Percentiles rank a stretch among this genome's conserved stretches.
These are phyloP conservation scores for Clavispora carvajalis DNA, from an alignment of 805 yeast species.

Conservation along the genomic window DNA sequence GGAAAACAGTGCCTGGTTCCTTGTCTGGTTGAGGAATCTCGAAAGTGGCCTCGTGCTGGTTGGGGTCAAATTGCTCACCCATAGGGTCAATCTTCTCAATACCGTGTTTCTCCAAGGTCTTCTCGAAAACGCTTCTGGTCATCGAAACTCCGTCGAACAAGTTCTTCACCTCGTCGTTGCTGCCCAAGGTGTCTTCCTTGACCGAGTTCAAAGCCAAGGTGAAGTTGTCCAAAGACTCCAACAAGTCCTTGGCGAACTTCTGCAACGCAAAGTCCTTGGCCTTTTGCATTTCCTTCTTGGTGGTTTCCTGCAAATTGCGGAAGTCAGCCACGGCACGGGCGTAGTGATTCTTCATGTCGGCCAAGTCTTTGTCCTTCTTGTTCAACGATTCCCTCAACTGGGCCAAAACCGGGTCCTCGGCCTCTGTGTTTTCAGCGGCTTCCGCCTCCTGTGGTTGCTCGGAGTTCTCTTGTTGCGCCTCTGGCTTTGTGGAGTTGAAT, in stretches of 20 bases:
- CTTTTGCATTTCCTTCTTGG: constrained; percentile 80
- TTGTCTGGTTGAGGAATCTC: constrained; percentile 82
- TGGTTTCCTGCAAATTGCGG: constrained; percentile 86
- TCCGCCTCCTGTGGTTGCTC: constrained; percentile 9
- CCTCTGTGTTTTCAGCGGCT: constrained; percentile 8
- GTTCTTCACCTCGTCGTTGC: constrained; percentile 46
- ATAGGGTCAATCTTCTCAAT: constrained; percentile 74
- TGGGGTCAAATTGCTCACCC: constrained; percentile 85
- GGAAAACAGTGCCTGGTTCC: constrained; percentile 89
- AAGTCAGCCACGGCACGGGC: constrained; percentile 86
- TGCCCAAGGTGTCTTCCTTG: constrained; percentile 52
- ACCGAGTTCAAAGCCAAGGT: constrained; percentile 78
- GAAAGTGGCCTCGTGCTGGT: constrained; percentile 88
- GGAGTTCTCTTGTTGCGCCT: constrained; percentile 1
- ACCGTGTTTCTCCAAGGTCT: constrained; percentile 78
- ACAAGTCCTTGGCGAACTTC: constrained; percentile 83
- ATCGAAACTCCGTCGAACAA: constrained; percentile 84
- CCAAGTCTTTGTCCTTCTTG: constrained; percentile 65
- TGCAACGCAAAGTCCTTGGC: constrained; percentile 88
- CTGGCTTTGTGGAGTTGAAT: constrained; percentile 10
- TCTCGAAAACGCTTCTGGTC: constrained; percentile 83
- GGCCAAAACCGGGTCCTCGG: constrained; percentile 20
- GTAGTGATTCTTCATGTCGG: constrained; percentile 77
- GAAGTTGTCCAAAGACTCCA: constrained; percentile 87
- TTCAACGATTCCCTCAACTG: constrained; percentile 50